Evolutionary conservation across 352 stramenopile genomes (phyloP).

Genomic region (Phytopythium kandeliae): DNA sequence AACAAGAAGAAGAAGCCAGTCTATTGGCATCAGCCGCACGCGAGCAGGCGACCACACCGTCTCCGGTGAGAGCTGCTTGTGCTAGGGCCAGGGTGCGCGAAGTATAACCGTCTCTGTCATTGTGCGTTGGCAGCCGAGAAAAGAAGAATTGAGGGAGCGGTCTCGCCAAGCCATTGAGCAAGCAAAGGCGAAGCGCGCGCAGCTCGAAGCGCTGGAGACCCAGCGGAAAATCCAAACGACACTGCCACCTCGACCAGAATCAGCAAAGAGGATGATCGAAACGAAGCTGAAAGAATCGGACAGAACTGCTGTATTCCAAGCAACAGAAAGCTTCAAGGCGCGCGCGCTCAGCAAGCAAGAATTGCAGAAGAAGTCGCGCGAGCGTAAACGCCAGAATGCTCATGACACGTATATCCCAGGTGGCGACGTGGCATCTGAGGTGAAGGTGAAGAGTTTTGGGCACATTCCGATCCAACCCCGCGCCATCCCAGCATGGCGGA

Average conservation of each 20-base stretch:
- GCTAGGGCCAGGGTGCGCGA: too few species aligned
- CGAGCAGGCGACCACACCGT: constrained; percentile 13
- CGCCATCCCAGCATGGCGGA: constrained; percentile 48
- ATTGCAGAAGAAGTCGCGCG: constrained; percentile 26
- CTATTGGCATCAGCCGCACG: constrained; percentile 9
- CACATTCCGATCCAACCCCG: constrained; percentile 61
- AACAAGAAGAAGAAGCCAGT: constrained; percentile 65
- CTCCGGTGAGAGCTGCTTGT: too few species aligned
- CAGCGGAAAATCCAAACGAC: constrained; percentile 24
- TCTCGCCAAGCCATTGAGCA: constrained; percentile 50
- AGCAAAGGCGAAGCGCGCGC: constrained; percentile 43
- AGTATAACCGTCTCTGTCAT: too few species aligned
- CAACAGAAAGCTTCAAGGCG: constrained; percentile 51
- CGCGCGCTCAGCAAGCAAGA: constrained; percentile 40
- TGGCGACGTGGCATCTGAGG: constrained; percentile 33
- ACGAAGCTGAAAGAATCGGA: constrained; percentile 3
- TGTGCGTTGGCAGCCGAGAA: constrained; percentile 18
- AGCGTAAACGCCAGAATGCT: constrained; percentile 32
- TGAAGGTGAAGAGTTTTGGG: constrained; percentile 65
- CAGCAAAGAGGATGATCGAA: constrained; percentile 9
- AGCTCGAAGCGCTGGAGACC: constrained; percentile 36
- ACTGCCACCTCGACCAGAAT: constrained; percentile 39
- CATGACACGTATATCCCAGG: constrained; percentile 55
- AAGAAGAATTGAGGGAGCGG: constrained; percentile 41
- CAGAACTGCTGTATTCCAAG: constrained; percentile 21